Evolutionary conservation across 768 basidiomycete genomes (phyloP).

Genomic region (Tremella yokohamensis): DNA sequence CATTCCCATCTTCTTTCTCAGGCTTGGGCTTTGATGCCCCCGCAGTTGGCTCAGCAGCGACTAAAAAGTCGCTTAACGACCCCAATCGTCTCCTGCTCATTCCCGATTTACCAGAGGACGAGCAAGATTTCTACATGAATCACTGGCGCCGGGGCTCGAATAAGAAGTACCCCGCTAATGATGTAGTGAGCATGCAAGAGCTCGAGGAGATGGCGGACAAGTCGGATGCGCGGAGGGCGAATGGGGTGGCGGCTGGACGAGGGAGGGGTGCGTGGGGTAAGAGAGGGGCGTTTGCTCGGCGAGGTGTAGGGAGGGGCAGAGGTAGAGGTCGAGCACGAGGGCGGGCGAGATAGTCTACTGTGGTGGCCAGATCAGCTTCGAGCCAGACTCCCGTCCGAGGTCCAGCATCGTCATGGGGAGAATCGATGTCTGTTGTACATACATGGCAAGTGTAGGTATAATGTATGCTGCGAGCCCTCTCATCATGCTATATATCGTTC

Average conservation of each 20-base stretch:
- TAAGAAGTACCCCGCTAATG: background rate
- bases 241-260: background rate
- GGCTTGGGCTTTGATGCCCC: background rate
- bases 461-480: too few relatives aligned
- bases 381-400: too few relatives aligned
- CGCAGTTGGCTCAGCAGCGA: background rate
- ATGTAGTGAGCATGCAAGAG: background rate
- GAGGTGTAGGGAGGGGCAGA: slow-evolving; percentile 12
- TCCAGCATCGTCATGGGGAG: too few relatives aligned
- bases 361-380: too few relatives aligned
- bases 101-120: background rate
- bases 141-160: slow-evolving; percentile 41
- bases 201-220: background rate
- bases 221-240: background rate
- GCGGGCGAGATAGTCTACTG: too few relatives aligned
- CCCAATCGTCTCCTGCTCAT: slow-evolving; percentile 1
- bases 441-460: too few relatives aligned
- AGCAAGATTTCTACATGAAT: slow-evolving; percentile 33
- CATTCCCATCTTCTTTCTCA: background rate
- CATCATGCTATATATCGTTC: too few relatives aligned
- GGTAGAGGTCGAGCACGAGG: slow-evolving; percentile 16
- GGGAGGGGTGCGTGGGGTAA: background rate
- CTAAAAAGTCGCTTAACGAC: background rate
- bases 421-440: too few relatives aligned
- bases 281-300: slow-evolving; percentile 5